Evolutionary conservation across 441 rosid species (phyloP).

Genomic region (Croton setiger): DNA sequence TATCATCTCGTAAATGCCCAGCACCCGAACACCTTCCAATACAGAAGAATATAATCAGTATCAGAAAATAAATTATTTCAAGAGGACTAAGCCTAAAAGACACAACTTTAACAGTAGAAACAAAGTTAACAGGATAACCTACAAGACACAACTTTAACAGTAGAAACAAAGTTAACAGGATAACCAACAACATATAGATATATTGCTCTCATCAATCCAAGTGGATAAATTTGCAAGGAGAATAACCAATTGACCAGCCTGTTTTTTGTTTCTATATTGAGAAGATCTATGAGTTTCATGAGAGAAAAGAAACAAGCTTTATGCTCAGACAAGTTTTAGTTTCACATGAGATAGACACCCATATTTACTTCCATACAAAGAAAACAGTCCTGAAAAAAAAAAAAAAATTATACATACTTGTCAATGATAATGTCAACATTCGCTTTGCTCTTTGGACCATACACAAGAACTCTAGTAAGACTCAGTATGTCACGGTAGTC

Average conservation of each 20-base stretch:
- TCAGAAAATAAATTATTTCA: conserved; percentile 10
- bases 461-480: conserved; percentile 86
- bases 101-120: background rate
- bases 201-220: background rate
- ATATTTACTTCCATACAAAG: background rate
- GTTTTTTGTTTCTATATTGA: background rate
- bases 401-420: conserved; percentile 35
- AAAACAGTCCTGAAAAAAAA: background rate
- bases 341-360: conserved; percentile 10
- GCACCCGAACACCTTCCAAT: conserved; percentile 88
- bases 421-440: conserved; percentile 77
- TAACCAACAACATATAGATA: background rate
- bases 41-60: conserved; percentile 24
- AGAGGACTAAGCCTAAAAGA: background rate
- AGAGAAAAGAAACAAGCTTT: background rate
- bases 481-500: conserved; percentile 96
- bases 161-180: background rate
- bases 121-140: background rate
- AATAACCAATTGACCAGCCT: background rate
- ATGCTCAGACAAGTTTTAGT: background rate
- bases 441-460: conserved; percentile 95
- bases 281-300: conserved; percentile 6
- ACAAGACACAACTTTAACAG: background rate
- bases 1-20: conserved; percentile 87
- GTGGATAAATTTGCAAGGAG: background rate